Evolutionary conservation across 2,329 filamentous ascomycete genomes (phyloP).

Genomic region (Calonectria hongkongensis): DNA sequence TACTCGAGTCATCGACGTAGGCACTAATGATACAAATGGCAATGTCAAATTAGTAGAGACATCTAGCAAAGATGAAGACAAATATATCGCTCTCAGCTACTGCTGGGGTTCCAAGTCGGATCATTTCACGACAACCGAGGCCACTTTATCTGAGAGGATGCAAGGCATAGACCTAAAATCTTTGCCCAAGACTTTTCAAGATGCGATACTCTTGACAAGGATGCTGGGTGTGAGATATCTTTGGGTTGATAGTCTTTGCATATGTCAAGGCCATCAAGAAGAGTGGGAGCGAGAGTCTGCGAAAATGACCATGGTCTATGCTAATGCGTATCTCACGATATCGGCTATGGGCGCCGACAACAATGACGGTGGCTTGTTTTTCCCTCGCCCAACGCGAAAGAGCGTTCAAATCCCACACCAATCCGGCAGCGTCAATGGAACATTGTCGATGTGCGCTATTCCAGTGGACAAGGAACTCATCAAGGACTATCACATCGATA

Average conservation of each 20-base stretch:
- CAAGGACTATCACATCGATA: constrained; percentile 26
- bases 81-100: constrained; percentile 40
- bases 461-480: constrained; percentile 32
- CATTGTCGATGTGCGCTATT: not conserved
- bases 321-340: constrained; percentile 33
- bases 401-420: not conserved
- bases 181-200: constrained; percentile 33
- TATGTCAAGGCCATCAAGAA: constrained; percentile 28
- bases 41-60: constrained; percentile 10
- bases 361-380: constrained; percentile 21
- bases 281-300: constrained; percentile 36
- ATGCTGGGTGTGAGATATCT: constrained; percentile 31
- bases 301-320: constrained; percentile 26
- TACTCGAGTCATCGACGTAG: constrained; percentile 19
- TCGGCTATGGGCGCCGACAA: constrained; percentile 21
- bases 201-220: constrained; percentile 27
- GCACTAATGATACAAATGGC: not conserved
- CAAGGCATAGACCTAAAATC: constrained; percentile 21
- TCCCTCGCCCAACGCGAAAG: not conserved
- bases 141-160: constrained; percentile 8
- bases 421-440: not conserved
- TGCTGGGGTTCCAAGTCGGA: constrained; percentile 35
- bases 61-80: not conserved
- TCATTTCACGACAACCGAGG: constrained; percentile 26
- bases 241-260: constrained; percentile 40